phyloP scores from a whole-genome alignment of 345 rosid species.

The Gossypium longicalyx region DNA sequence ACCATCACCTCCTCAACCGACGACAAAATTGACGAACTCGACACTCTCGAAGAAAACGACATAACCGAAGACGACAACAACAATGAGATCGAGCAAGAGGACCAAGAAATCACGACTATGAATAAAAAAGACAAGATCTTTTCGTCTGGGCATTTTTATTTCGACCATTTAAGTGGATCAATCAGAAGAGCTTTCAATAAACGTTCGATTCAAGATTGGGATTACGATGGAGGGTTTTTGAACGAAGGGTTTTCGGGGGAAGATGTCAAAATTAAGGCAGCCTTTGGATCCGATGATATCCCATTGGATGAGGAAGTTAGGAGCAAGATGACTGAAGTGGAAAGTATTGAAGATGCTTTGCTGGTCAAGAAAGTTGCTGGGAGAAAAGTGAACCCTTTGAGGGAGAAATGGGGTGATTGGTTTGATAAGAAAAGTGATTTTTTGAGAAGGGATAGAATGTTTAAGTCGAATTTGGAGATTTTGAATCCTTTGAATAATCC shows the following conservation, averaged over 20 bases:
- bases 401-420: slow-evolving; percentile 97
- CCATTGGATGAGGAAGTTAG: slow-evolving; percentile 71
- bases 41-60: slow-evolving; percentile 51
- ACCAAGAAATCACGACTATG: slow-evolving; percentile 17
- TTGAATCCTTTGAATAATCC: slow-evolving; percentile 84
- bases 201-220: slow-evolving; percentile 87
- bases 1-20: slow-evolving; percentile 23
- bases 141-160: slow-evolving; percentile 49
- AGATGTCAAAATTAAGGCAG: slow-evolving; percentile 35
- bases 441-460: slow-evolving; percentile 81
- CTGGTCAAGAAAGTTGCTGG: slow-evolving; percentile 46
- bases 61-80: slow-evolving; percentile 17
- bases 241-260: slow-evolving; percentile 18
- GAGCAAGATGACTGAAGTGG: slow-evolving; percentile 59
- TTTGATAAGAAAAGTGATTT: slow-evolving; percentile 88
- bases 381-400: slow-evolving; percentile 53
- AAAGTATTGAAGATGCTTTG: slow-evolving; percentile 66
- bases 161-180: slow-evolving; percentile 66
- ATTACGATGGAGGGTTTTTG: slow-evolving; percentile 54
- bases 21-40: slow-evolving; percentile 80
- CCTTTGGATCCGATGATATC: slow-evolving; percentile 77
- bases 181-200: slow-evolving; percentile 53
- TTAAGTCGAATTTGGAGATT: slow-evolving; percentile 64
- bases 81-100: slow-evolving; percentile 36
- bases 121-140: slow-evolving; percentile 29